Evolutionary conservation across 2,329 filamentous ascomycete species (phyloP).

Genomic region (Dactylellina haptotyla): DNA sequence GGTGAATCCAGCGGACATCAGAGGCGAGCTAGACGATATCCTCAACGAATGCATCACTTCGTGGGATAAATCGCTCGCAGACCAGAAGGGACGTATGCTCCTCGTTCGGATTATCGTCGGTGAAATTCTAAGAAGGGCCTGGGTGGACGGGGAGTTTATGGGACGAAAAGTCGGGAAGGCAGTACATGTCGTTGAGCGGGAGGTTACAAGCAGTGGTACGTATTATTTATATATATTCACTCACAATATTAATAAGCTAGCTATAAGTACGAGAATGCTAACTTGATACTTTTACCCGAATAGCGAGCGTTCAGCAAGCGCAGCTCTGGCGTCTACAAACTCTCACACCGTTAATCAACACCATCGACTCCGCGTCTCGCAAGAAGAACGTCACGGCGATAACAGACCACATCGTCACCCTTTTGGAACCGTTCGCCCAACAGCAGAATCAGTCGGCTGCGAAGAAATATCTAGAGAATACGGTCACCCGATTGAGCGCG

Average conservation of each 20-base stretch:
- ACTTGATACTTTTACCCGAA: neutral
- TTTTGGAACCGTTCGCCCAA: neutral
- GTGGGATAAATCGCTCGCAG: conserved; percentile 15
- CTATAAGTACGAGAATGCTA: neutral
- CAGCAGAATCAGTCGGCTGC: neutral
- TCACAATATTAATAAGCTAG: neutral
- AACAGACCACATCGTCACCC: conserved; percentile 1
- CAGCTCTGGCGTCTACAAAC: conserved; percentile 45
- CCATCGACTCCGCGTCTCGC: neutral
- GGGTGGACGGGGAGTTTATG: conserved; percentile 19
- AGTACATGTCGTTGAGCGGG: conserved; percentile 13
- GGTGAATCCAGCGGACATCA: neutral
- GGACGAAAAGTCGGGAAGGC: conserved; percentile 16
- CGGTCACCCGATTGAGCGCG: conserved; percentile 3
- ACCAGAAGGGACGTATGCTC: conserved; percentile 25
- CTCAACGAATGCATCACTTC: conserved; percentile 15
- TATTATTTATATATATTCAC: neutral
- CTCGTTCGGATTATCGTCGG: conserved; percentile 9
- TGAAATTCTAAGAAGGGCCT: conserved; percentile 18
- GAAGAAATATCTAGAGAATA: conserved; percentile 10
- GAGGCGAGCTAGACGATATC: conserved; percentile 27
- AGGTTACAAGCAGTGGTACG: conserved; percentile 10
- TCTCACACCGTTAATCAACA: neutral
- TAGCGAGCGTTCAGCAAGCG: conserved; percentile 11
- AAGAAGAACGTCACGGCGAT: neutral